Conservation (phyloP, 176 grass and related monocot species). For the Aegilops speltoides region DNA sequence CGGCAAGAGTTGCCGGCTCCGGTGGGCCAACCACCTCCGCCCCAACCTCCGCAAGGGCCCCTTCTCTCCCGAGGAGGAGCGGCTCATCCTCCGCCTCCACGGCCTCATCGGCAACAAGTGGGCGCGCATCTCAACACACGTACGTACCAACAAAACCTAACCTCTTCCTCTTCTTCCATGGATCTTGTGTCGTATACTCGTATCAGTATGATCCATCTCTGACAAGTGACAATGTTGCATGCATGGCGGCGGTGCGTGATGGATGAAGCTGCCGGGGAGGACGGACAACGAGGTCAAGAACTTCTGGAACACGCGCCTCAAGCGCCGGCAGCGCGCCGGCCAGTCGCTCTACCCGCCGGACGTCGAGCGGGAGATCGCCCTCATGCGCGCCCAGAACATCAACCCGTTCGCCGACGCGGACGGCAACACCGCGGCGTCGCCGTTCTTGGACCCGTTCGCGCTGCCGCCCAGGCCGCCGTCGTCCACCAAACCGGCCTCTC, state of each 20-base stretch:
- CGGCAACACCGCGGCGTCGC: not conserved
- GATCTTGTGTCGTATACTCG: not conserved
- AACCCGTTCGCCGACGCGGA: conserved; percentile 20
- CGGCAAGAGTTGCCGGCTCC: conserved; percentile 93
- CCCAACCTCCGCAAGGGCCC: conserved; percentile 93
- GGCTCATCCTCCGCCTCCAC: conserved; percentile 77
- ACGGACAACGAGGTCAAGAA: conserved; percentile 97
- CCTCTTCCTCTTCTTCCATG: not conserved
- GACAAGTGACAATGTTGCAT: not conserved
- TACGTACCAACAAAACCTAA: not conserved
- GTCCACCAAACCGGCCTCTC: not conserved
- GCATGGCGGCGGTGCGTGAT: not conserved
- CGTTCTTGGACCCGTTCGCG: conserved; percentile 43
- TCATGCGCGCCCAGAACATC: conserved; percentile 25
- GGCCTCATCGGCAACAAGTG: conserved; percentile 79
- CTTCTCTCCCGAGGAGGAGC: conserved; percentile 78
- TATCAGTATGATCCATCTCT: not conserved
- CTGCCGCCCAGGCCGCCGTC: conserved; percentile 1
- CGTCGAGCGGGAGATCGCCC: conserved; percentile 44
- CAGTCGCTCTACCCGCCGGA: conserved; percentile 62
- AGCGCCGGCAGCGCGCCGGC: conserved; percentile 71
- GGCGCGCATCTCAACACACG: conserved; percentile 68
- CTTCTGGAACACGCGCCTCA: conserved; percentile 83
- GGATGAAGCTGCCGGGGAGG: conserved; percentile 61
- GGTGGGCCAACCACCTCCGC: conserved; percentile 94